Percentiles rank a stretch among this genome's conserved stretches.
Evolutionary conservation across 495 filamentous ascomycete genomes (phyloP).

Genomic region (Aspergillus sclerotioniger): DNA sequence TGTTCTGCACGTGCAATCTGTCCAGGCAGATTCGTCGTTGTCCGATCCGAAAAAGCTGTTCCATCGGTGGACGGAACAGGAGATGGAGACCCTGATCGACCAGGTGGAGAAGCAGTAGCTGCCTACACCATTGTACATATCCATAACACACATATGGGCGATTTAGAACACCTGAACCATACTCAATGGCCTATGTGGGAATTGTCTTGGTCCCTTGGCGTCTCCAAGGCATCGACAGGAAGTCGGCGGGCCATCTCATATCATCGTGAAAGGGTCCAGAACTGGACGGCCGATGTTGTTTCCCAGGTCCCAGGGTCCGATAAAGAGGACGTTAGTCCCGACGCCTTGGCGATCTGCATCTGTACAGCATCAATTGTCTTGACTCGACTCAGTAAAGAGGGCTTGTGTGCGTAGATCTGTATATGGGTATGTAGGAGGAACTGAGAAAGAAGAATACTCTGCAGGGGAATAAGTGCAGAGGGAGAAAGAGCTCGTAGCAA

Average conservation of each 20-base stretch:
- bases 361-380: neutral
- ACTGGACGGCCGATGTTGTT: conserved; percentile 74
- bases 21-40: conserved; percentile 33
- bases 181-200: no score
- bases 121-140: neutral
- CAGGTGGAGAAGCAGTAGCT: conserved; percentile 43
- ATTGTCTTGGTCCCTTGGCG: conserved; percentile 26
- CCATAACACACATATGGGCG: neutral
- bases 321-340: conserved; percentile 72
- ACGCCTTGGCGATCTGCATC: conserved; percentile 68
- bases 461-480: no score
- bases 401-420: neutral
- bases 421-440: neutral
- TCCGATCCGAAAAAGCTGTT: conserved; percentile 73
- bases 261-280: conserved; percentile 60
- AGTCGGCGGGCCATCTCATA: conserved; percentile 50
- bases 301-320: conserved; percentile 64
- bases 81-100: conserved; percentile 71
- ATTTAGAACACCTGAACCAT: no score
- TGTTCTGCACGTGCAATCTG: conserved; percentile 67
- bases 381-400: neutral
- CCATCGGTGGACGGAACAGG: conserved; percentile 71
- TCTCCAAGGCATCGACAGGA: conserved; percentile 36
- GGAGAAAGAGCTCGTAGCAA: no score
- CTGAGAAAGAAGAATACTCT: neutral